phyloP scores from a whole-genome alignment of 2,329 filamentous ascomycete genomes.

The Paramyrothecium roridum region DNA sequence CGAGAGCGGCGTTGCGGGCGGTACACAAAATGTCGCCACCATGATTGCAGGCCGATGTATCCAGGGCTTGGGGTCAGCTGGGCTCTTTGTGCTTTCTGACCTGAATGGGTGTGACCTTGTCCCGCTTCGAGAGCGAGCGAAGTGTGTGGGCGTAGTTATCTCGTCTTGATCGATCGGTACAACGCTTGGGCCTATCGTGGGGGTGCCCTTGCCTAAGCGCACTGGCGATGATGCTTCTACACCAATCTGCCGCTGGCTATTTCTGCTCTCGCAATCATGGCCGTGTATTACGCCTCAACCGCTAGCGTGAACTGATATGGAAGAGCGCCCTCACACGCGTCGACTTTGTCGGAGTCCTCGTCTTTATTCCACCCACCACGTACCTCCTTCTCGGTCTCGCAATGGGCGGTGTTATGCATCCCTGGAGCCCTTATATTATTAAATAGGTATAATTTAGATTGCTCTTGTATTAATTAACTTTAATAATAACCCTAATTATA shows the following conservation, averaged over 20 bases:
- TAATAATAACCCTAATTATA: no score
- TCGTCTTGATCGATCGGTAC: conserved; percentile 24
- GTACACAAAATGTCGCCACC: not conserved
- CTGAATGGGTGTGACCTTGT: conserved; percentile 35
- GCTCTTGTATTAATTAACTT: no score
- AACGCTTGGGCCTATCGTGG: conserved; percentile 22
- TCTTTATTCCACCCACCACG: not conserved
- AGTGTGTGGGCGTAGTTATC: conserved; percentile 29
- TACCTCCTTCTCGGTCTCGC: not conserved
- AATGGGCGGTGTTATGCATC: not conserved
- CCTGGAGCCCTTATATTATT: not conserved
- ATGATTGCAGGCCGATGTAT: conserved; percentile 14
- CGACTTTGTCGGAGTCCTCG: not conserved
- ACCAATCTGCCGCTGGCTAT: not conserved
- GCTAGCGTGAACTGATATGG: conserved; percentile 7
- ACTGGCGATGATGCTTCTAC: conserved; percentile 31
- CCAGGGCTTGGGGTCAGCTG: conserved; percentile 30
- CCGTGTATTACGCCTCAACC: not conserved
- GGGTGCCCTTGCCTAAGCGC: conserved; percentile 10
- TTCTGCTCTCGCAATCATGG: not conserved
- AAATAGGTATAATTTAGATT: no score
- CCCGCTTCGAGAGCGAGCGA: conserved; percentile 38
- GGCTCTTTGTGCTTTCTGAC: conserved; percentile 16
- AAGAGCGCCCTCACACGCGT: not conserved
- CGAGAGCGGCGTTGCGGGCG: not conserved